Evolutionary conservation across 1,139 yeast species (phyloP).

Genomic region (Diutina siamensis): DNA sequence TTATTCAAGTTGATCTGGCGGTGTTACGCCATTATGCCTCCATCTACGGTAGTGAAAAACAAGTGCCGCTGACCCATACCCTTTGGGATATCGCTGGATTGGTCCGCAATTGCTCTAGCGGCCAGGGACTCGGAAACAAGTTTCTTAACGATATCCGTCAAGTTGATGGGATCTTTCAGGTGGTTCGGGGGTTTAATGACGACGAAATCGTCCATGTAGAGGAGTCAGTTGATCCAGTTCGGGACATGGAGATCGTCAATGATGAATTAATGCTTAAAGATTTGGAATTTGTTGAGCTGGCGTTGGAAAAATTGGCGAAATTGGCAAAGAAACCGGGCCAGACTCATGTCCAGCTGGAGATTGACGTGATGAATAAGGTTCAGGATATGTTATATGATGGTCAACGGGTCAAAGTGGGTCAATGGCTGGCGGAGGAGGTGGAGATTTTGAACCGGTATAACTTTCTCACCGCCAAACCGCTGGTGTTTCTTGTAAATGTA

Average conservation of each 20-base stretch:
- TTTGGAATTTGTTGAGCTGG: conserved; percentile 50
- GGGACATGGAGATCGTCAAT: conserved; percentile 57
- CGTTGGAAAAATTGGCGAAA: conserved; percentile 35
- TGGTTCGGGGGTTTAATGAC: conserved; percentile 55
- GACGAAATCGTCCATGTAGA: conserved; percentile 68
- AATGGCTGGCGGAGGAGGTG: conserved; percentile 44
- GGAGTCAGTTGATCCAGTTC: conserved; percentile 47
- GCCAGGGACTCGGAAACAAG: conserved; percentile 72
- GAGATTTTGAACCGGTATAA: conserved; percentile 47
- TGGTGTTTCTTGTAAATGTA: conserved; percentile 50
- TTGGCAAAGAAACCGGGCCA: conserved; percentile 28
- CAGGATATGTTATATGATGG: conserved; percentile 47
- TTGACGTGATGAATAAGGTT: conserved; percentile 33
- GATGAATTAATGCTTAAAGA: conserved; percentile 69
- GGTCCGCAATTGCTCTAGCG: conserved; percentile 60
- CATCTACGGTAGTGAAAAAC: conserved; percentile 41
- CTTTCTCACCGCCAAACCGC: conserved; percentile 61
- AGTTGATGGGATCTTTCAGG: conserved; percentile 66
- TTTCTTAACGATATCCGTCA: conserved; percentile 59
- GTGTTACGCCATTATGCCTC: conserved; percentile 34
- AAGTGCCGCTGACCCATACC: conserved; percentile 44
- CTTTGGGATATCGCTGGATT: conserved; percentile 68
- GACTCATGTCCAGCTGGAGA: conserved; percentile 19
- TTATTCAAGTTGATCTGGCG: conserved; percentile 37
- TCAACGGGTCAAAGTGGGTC: conserved; percentile 30